A percentile compares a stretch with the other conserved stretches of the same genome.
Evolutionary conservation across 2,329 filamentous ascomycete species (phyloP).

Genomic region (Colletotrichum aenigma): DNA sequence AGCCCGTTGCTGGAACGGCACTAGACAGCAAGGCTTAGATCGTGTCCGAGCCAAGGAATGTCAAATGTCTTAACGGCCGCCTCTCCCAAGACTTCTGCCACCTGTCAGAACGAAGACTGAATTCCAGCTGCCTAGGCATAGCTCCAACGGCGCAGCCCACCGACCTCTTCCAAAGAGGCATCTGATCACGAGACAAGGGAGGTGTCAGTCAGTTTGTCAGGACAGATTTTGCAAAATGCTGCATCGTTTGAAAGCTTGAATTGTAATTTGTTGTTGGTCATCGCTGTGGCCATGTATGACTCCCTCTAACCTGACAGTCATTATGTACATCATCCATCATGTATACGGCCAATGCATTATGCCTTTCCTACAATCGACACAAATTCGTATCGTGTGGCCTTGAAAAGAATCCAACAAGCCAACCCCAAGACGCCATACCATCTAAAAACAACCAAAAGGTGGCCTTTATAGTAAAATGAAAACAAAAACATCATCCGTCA

Average conservation of each 20-base stretch:
- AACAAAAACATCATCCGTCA: constrained; percentile 7
- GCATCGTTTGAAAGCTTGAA: background rate
- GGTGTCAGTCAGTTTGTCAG: background rate
- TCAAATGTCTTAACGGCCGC: background rate
- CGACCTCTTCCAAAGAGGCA: background rate
- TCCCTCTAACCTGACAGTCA: constrained; percentile 18
- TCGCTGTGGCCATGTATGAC: constrained; percentile 7
- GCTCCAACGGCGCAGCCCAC: background rate
- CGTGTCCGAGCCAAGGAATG: background rate
- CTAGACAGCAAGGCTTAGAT: background rate
- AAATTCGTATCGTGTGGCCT: background rate
- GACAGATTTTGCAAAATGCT: background rate
- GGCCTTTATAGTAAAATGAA: background rate
- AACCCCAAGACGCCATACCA: constrained; percentile 17
- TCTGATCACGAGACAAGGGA: background rate
- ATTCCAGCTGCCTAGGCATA: background rate
- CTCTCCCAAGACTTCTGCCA: background rate
- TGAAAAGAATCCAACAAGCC: constrained; percentile 15
- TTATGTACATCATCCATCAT: constrained; percentile 21
- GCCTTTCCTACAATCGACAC: constrained; percentile 15
- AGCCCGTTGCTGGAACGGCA: background rate
- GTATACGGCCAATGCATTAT: constrained; percentile 14
- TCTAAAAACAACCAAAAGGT: constrained; percentile 8
- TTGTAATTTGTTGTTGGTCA: constrained; percentile 1
- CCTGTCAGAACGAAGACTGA: background rate